A percentile compares a stretch with the other conserved stretches of the same genome.
Conservation (phyloP, 352 stramenopile species). For the Aphanomyces euteiches region DNA sequence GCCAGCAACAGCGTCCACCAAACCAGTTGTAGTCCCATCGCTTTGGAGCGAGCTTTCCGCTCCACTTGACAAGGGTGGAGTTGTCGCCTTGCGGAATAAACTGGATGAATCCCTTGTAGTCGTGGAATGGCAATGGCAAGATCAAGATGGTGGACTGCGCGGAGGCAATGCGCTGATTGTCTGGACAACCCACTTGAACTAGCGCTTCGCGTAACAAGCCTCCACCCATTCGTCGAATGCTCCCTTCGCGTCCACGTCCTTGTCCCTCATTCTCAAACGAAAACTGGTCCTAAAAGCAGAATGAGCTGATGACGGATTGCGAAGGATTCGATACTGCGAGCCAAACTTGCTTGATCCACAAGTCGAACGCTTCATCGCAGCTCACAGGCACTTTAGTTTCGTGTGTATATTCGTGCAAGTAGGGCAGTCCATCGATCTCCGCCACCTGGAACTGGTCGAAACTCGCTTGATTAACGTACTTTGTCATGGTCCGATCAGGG, state of each 20-base stretch:
- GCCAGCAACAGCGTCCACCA: background rate
- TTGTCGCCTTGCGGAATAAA: constrained; percentile 12
- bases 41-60: constrained; percentile 20
- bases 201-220: constrained; percentile 10
- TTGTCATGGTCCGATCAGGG: no score
- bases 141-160: constrained; percentile 6
- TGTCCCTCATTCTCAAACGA: constrained; percentile 9
- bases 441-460: background rate
- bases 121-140: constrained; percentile 16
- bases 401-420: constrained; percentile 12
- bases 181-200: background rate
- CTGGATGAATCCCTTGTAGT: constrained; percentile 16
- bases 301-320: background rate
- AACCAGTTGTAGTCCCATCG: constrained; percentile 11
- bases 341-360: constrained; percentile 22
- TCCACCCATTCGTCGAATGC: background rate
- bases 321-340: background rate
- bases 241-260: constrained; percentile 12
- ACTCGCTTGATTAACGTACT: no score
- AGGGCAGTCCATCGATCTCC: constrained; percentile 4
- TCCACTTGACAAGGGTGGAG: constrained; percentile 13
- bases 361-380: constrained; percentile 4
- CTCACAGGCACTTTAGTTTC: constrained; percentile 1
- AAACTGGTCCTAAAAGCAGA: background rate
- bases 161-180: background rate